A percentile compares a stretch with the other conserved stretches of the same genome.
Conservation (phyloP, 805 yeast species). For the Candida suzukii region DNA sequence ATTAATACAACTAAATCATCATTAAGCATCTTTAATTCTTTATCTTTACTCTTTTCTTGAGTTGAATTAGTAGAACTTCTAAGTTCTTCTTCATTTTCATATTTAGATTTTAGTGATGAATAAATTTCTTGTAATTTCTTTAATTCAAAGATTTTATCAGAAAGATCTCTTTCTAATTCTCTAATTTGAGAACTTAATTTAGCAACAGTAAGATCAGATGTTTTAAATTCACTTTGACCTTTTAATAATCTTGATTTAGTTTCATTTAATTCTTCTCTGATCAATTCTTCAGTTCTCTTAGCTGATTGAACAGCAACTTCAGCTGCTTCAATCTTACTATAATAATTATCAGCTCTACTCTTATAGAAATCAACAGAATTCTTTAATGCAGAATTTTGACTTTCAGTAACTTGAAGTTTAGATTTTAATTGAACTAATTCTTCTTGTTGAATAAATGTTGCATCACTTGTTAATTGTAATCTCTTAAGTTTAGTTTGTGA, state of each 20-base stretch:
- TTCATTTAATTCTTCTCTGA: constrained; percentile 48
- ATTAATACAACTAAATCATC: constrained; percentile 46
- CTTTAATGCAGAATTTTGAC: constrained; percentile 50
- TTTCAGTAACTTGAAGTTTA: constrained; percentile 47
- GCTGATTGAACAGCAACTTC: constrained; percentile 66
- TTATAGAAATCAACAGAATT: constrained; percentile 56
- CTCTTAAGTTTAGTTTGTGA: constrained; percentile 26
- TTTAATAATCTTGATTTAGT: constrained; percentile 37
- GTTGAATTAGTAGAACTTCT: constrained; percentile 24
- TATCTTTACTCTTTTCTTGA: constrained; percentile 26
- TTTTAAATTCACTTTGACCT: constrained; percentile 45
- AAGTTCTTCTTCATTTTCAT: constrained; percentile 35
- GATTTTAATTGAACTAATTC: constrained; percentile 40
- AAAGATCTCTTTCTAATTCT: constrained; percentile 46
- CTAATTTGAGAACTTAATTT: constrained; percentile 44
- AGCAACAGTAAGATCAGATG: constrained; percentile 45
- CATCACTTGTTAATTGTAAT: constrained; percentile 17
- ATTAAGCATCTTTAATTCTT: constrained; percentile 48
- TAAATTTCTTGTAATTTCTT: constrained; percentile 41
- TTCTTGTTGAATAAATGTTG: constrained; percentile 26
- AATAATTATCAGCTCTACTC: constrained; percentile 67
- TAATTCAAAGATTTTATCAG: constrained; percentile 51
- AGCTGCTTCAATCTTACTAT: constrained; percentile 65
- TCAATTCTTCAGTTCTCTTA: constrained; percentile 50
- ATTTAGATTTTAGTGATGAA: constrained; percentile 43